Evolutionary conservation across 179 eudicot genomes (phyloP).

Genomic region (Beta lomatogona): DNA sequence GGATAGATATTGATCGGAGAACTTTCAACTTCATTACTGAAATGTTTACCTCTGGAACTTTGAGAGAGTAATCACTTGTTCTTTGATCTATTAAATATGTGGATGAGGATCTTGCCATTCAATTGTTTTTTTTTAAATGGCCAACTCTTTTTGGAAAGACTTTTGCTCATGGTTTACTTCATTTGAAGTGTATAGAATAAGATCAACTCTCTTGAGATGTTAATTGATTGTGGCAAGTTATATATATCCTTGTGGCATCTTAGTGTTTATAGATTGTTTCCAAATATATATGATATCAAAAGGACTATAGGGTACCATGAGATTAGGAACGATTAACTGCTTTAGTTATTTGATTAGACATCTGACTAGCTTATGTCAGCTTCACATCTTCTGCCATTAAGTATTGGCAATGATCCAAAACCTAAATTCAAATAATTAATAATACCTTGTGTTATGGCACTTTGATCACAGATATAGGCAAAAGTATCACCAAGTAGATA

Average conservation of each 20-base stretch:
- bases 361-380: background rate
- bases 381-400: background rate
- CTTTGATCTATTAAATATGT: slow-evolving; percentile 10
- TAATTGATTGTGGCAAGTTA: background rate
- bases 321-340: background rate
- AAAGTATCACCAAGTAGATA: slow-evolving; percentile 52
- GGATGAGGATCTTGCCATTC: background rate
- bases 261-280: background rate
- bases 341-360: background rate
- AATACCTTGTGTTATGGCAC: slow-evolving; percentile 8
- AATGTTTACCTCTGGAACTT: slow-evolving; percentile 77
- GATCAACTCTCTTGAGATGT: background rate
- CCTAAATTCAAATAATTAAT: background rate
- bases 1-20: slow-evolving; percentile 56
- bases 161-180: background rate
- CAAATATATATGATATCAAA: background rate
- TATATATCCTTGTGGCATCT: background rate
- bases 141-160: background rate
- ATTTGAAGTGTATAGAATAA: background rate
- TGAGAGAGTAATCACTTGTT: slow-evolving; percentile 56
- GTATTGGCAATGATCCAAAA: background rate
- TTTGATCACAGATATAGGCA: slow-evolving; percentile 56
- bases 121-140: background rate
- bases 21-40: slow-evolving; percentile 81
- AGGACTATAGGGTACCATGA: background rate